Evolutionary conservation across 352 stramenopile species (phyloP).

Genomic region (Globisporangium megalacanthum): DNA sequence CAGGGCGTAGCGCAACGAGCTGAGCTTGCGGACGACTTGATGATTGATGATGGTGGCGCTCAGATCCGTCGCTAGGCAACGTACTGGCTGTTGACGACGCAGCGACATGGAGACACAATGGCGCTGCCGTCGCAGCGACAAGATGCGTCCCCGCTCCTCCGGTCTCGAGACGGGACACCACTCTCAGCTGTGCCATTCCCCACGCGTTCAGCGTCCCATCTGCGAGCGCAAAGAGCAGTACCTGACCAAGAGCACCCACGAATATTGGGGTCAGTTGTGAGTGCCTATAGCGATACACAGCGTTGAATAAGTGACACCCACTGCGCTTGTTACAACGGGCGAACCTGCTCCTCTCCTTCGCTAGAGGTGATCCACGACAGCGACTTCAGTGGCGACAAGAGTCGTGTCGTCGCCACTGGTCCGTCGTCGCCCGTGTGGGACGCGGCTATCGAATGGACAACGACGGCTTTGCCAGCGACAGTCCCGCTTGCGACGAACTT

Average conservation of each 20-base stretch:
- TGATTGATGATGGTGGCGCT: neutral
- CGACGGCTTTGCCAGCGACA: slow-evolving; percentile 1
- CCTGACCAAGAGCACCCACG: neutral
- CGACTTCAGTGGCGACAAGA: slow-evolving; percentile 4
- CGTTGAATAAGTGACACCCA: too few species aligned
- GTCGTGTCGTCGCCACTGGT: slow-evolving; percentile 3
- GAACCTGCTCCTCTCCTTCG: slow-evolving; percentile 4
- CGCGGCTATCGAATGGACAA: slow-evolving; percentile 2
- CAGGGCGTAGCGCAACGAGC: neutral
- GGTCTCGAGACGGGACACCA: slow-evolving; percentile 1
- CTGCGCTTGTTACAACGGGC: neutral
- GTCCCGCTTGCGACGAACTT: neutral
- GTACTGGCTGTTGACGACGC: too few species aligned
- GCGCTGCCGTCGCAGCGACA: neutral
- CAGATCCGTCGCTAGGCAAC: neutral
- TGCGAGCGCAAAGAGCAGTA: slow-evolving; percentile 8
- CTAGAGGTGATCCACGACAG: slow-evolving; percentile 3
- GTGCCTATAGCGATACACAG: neutral
- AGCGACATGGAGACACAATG: neutral
- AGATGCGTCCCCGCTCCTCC: slow-evolving; percentile 1
- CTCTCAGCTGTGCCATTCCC: slow-evolving; percentile 3
- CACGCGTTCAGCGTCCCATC: slow-evolving; percentile 13
- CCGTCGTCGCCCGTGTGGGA: neutral
- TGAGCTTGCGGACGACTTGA: neutral
- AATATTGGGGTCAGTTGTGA: neutral